A percentile compares a stretch with the other conserved stretches of the same genome.
Evolutionary conservation across 2,329 filamentous ascomycete species (phyloP).

Genomic region (Colletotrichum sp.): DNA sequence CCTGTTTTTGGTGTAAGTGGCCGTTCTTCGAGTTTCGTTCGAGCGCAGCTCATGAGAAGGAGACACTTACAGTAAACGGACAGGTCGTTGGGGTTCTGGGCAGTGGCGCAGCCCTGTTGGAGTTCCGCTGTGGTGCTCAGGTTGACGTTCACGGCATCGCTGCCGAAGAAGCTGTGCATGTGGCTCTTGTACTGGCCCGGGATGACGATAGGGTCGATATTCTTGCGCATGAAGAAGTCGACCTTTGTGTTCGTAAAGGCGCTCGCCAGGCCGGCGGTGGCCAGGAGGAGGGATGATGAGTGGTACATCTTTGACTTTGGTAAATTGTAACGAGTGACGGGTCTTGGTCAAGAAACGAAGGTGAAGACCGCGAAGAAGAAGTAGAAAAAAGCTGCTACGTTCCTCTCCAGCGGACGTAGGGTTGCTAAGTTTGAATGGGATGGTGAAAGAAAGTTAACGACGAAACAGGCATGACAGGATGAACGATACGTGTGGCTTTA

Average conservation of each 20-base stretch:
- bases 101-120: constrained; percentile 44
- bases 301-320: neutral
- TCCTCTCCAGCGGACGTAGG: neutral
- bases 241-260: constrained; percentile 27
- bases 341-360: neutral
- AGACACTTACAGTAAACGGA: constrained; percentile 42
- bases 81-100: constrained; percentile 48
- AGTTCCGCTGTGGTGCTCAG: constrained; percentile 31
- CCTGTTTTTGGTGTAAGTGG: constrained; percentile 3
- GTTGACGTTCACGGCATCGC: constrained; percentile 33
- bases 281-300: neutral
- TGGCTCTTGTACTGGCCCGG: constrained; percentile 35
- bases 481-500: neutral
- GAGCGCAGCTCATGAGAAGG: too few relatives aligned
- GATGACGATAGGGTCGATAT: constrained; percentile 36
- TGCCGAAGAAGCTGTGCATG: constrained; percentile 39
- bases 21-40: too few relatives aligned
- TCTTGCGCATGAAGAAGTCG: constrained; percentile 34
- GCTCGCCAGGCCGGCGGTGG: constrained; percentile 3
- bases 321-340: neutral
- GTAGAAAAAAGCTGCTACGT: neutral
- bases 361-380: neutral
- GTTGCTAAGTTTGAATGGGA: neutral
- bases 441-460: neutral
- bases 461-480: neutral